Percentiles rank a stretch among this genome's conserved stretches.
phyloP scores from a whole-genome alignment of 805 yeast genomes.

The Brettanomyces bruxellensis region DNA sequence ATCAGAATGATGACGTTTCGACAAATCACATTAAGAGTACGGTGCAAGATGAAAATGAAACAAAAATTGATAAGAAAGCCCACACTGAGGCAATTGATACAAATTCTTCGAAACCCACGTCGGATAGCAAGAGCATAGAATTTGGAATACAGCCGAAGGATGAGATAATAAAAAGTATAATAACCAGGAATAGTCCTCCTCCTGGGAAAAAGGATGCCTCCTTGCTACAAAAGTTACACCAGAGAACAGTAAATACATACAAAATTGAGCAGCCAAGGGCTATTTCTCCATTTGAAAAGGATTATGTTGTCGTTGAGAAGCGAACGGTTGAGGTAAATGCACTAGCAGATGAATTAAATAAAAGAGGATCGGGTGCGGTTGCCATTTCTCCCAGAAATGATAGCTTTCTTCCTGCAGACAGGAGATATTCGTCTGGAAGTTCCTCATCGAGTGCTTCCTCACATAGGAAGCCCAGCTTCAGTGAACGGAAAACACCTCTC shows the following conservation, averaged over 20 bases:
- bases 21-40: no score
- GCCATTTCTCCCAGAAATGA: slow-evolving; percentile 18
- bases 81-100: not conserved
- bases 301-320: slow-evolving; percentile 91
- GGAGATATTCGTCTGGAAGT: slow-evolving; percentile 31
- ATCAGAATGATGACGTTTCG: not conserved
- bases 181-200: slow-evolving; percentile 35
- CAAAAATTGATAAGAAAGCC: not conserved
- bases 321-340: slow-evolving; percentile 93
- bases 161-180: slow-evolving; percentile 37
- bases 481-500: slow-evolving; percentile 56
- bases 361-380: slow-evolving; percentile 36
- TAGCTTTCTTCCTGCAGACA: slow-evolving; percentile 5
- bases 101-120: no score
- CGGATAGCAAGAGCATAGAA: no score
- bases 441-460: slow-evolving; percentile 33
- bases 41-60: no score
- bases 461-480: slow-evolving; percentile 51
- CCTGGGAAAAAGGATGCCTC: not conserved
- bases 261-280: no score
- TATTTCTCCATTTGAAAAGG: slow-evolving; percentile 48
- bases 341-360: slow-evolving; percentile 82
- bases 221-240: no score
- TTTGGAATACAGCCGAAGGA: slow-evolving; percentile 17
- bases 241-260: no score